Conservation (phyloP, 371 early-diverging fungal species). For the Mycotypha africana region DNA sequence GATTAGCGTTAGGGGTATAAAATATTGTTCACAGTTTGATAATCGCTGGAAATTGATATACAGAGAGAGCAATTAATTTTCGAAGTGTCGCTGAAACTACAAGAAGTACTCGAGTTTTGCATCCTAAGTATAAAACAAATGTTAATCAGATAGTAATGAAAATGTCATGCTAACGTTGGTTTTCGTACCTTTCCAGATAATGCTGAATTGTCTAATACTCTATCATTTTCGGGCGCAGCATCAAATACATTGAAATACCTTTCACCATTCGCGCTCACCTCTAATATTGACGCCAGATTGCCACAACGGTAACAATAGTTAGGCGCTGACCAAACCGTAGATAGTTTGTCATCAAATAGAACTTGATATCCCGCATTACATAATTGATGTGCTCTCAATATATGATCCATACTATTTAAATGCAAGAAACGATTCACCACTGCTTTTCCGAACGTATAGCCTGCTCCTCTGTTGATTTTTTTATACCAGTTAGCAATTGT, state of each 20-base stretch:
- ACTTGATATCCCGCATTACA: slow-evolving; percentile 96
- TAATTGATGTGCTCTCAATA: slow-evolving; percentile 93
- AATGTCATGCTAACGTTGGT: too few species aligned
- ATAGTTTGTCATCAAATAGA: slow-evolving; percentile 80
- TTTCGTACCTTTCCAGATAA: too few species aligned
- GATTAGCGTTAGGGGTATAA: too few species aligned
- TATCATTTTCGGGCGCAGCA: slow-evolving; percentile 80
- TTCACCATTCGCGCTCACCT: slow-evolving; percentile 77
- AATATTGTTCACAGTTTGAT: too few species aligned
- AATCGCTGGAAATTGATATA: too few species aligned
- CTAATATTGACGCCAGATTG: slow-evolving; percentile 90
- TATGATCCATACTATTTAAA: slow-evolving; percentile 81
- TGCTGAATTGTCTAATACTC: slow-evolving; percentile 18
- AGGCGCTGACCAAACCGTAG: slow-evolving; percentile 89
- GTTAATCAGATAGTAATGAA: too few species aligned
- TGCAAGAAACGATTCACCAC: slow-evolving; percentile 84
- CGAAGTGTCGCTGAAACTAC: too few species aligned
- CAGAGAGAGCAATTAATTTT: too few species aligned
- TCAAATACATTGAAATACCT: slow-evolving; percentile 88
- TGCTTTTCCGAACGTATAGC: slow-evolving; percentile 87
- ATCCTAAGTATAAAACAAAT: too few species aligned
- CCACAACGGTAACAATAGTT: slow-evolving; percentile 97
- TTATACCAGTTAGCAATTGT: too few species aligned
- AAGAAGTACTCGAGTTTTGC: too few species aligned
- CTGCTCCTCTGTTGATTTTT: slow-evolving; percentile 87